A percentile compares a stretch with the other conserved stretches of the same genome.
These are phyloP conservation scores for Ascochyta koolunga DNA, from an alignment of 2,329 filamentous ascomycete species.

Conservation along the genomic window DNA sequence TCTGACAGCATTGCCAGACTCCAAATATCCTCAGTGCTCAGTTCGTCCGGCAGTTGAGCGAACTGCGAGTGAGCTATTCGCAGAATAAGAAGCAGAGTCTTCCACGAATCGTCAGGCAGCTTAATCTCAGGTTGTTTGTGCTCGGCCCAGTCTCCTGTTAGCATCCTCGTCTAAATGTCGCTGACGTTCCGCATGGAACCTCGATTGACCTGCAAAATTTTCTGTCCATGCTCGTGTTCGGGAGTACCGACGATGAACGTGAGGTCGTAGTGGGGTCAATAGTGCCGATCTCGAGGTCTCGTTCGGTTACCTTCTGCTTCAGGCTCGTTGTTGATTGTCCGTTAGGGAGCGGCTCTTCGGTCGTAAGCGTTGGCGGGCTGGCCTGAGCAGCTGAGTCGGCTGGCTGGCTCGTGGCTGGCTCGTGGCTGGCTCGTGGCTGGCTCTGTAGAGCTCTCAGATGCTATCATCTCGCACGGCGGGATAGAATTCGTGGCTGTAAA, in stretches of 20 bases:
- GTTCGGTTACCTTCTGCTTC: background rate
- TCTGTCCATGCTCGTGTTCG: background rate
- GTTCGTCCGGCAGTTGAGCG: background rate
- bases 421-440: background rate
- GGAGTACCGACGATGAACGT: slow-evolving; percentile 14
- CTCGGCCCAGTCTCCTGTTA: slow-evolving; percentile 9
- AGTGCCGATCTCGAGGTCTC: background rate
- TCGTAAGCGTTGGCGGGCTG: background rate
- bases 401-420: background rate
- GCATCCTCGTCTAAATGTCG: slow-evolving; percentile 10
- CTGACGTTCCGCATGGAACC: slow-evolving; percentile 7
- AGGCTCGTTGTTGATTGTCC: background rate
- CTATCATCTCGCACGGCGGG: background rate
- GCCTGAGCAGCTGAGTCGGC: background rate
- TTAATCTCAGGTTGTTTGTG: slow-evolving; percentile 1
- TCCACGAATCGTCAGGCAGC: slow-evolving; percentile 8
- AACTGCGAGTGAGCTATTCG: slow-evolving; percentile 6
- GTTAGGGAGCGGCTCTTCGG: background rate
- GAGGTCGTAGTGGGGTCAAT: slow-evolving; percentile 15
- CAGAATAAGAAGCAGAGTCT: slow-evolving; percentile 1
- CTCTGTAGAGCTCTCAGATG: background rate
- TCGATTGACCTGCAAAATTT: slow-evolving; percentile 4
- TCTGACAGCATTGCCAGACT: background rate
- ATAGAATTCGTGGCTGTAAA: background rate
- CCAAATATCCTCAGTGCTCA: background rate